Percentiles rank a stretch among this genome's conserved stretches.
Evolutionary conservation across 2,329 filamentous ascomycete species (phyloP).

Genomic region (Fusarium odoratissimum): DNA sequence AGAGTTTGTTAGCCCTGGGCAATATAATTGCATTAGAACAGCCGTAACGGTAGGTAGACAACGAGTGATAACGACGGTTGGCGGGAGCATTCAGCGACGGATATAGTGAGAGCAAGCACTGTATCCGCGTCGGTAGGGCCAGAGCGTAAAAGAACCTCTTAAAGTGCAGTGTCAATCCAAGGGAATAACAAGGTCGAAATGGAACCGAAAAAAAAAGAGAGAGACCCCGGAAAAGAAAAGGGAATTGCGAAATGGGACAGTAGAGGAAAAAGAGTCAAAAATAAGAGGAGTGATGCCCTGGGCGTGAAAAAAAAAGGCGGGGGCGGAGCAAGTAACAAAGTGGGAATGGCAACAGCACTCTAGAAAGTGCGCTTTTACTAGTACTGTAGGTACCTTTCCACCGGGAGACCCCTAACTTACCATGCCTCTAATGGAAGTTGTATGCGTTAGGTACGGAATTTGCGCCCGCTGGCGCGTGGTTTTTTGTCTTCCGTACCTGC

Average conservation of each 20-base stretch:
- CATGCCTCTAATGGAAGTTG: slow-evolving; percentile 38
- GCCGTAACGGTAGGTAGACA: slow-evolving; percentile 1
- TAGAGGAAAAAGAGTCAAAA: slow-evolving; percentile 37
- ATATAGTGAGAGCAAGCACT: slow-evolving; percentile 3
- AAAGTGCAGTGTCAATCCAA: not conserved
- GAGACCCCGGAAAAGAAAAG: slow-evolving; percentile 45
- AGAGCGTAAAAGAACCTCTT: slow-evolving; percentile 10
- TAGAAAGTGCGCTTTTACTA: slow-evolving; percentile 3
- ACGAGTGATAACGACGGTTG: not conserved
- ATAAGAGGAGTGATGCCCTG: slow-evolving; percentile 24
- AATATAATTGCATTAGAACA: slow-evolving; percentile 6
- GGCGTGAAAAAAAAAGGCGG: slow-evolving; percentile 42
- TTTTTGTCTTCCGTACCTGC: slow-evolving; percentile 24
- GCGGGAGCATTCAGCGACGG: not conserved
- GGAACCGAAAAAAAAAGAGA: slow-evolving; percentile 9
- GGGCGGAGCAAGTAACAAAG: slow-evolving; percentile 41
- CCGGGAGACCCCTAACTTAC: slow-evolving; percentile 29
- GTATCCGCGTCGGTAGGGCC: not conserved
- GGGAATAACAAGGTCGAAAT: slow-evolving; percentile 39
- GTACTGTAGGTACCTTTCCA: slow-evolving; percentile 18
- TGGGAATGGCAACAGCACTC: slow-evolving; percentile 13
- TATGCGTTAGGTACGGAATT: slow-evolving; percentile 24
- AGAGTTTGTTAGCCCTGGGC: slow-evolving; percentile 22
- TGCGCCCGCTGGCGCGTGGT: slow-evolving; percentile 33
- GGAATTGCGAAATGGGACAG: slow-evolving; percentile 39